Evolutionary conservation across 1,284 basidiomycete genomes (phyloP), one percentile per base, ranked within the genome.

Genomic region (Marasmius fiardii): DNA sequence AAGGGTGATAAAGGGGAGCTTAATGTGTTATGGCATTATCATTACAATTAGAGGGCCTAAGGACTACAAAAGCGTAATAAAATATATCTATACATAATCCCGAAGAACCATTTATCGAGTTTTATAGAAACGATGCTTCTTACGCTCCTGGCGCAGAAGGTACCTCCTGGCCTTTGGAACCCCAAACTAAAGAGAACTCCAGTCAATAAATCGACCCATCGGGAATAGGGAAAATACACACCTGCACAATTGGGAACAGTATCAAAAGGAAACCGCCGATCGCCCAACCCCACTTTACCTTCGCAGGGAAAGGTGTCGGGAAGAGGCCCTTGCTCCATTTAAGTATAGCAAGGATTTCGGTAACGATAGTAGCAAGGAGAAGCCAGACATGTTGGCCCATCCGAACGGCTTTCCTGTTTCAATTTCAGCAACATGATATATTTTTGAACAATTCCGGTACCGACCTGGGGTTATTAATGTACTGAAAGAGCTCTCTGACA

Each of bases 361-460:
- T 92, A 55, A 83, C 65, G 57, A 92, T 84, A 18, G 91, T 93
- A 35, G 91, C 90, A 48, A 92, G 79, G 55, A 93, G 74, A 39
- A 93, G 73, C 90, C 90, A 93, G 39, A 86, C 85, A 67, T 93
- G 91, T 61, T 91, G 88, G 1, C 91, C 91, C 91, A 93, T 92
- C 54, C 91, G 79, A 59, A 86, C 85, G 28, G 88, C 86, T 62
- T 77, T 83, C 65, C 90, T 90, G 61, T 51, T 33, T 16, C 12
- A 16, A 11, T 10, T 18, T 18, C n/a, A 31, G 23, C 20, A 18
- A 33, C n/a, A 12, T 4, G 33, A 12, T 18, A 33, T 8, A 11
- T 2, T 26, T 18, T 12, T 7, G 18, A 33, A 31, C n/a, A 28
- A n/a, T 12, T 1, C 12, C 16, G 18, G 14, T 49, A 71, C 81